phyloP scores from a whole-genome alignment of 1,284 basidiomycete genomes.

The Leccinum subrobustum region DNA sequence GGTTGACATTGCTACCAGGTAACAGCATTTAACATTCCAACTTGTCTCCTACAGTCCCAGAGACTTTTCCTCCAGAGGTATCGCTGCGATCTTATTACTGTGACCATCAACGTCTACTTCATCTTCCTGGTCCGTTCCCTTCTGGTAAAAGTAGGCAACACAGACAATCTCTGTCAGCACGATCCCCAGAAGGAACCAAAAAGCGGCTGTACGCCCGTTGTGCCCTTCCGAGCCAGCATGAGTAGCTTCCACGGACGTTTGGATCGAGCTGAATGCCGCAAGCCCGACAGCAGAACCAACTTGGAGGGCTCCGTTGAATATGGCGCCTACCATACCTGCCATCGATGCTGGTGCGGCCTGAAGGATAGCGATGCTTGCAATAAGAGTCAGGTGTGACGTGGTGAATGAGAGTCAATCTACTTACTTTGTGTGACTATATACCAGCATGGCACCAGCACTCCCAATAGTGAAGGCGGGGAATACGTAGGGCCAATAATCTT shows the following conservation, averaged over 20 bases:
- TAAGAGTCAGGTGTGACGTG: neutral
- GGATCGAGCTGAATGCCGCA: conserved; percentile 46
- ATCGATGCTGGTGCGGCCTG: conserved; percentile 44
- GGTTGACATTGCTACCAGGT: too few relatives aligned
- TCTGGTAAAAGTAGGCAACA: conserved; percentile 40
- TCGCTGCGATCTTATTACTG: neutral
- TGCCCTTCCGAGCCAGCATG: conserved; percentile 35
- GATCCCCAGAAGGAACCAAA: conserved; percentile 50
- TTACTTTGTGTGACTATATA: conserved; percentile 39
- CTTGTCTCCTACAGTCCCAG: too few relatives aligned
- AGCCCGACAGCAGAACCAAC: conserved; percentile 50
- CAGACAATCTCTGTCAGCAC: conserved; percentile 35
- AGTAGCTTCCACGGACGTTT: conserved; percentile 41
- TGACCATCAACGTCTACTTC: neutral
- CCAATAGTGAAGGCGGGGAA: conserved; percentile 53
- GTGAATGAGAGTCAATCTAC: conserved; percentile 9
- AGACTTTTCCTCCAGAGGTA: neutral
- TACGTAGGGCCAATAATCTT: conserved; percentile 45
- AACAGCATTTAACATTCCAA: too few relatives aligned
- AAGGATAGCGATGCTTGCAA: conserved; percentile 50
- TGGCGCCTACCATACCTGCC: conserved; percentile 54
- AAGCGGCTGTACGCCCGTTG: conserved; percentile 44
- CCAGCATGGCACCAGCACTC: conserved; percentile 37
- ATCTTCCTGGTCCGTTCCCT: neutral
- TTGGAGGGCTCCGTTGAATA: conserved; percentile 55